A percentile compares a stretch with the other conserved stretches of the same genome.
These are phyloP conservation scores for Fragaria vesca DNA, from an alignment of 306 rosid genomes.

Conservation along the genomic window DNA sequence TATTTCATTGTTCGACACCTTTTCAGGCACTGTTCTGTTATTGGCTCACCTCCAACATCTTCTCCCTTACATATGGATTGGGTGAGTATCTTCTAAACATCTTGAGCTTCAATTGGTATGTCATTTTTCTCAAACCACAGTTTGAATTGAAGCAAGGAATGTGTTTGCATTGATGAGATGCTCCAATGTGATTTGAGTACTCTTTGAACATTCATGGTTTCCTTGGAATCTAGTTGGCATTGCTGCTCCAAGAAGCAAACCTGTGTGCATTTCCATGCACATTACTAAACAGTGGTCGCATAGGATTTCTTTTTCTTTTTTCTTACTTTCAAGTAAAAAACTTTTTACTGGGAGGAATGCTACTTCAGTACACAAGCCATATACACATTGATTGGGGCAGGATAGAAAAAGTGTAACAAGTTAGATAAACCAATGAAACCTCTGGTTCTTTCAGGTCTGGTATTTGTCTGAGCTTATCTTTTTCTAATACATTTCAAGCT, in stretches of 20 bases:
- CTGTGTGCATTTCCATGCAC: not conserved
- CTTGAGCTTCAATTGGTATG: not conserved
- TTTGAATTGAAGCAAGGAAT: not conserved
- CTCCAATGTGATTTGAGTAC: not conserved
- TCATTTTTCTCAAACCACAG: not conserved
- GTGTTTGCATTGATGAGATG: not conserved
- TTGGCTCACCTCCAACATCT: constrained; percentile 84
- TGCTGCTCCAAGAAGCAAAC: not conserved
- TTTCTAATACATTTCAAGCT: constrained; percentile 32
- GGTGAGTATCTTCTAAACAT: constrained; percentile 50
- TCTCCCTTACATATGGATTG: constrained; percentile 66
- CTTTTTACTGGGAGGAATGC: not conserved
- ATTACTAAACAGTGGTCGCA: not conserved
- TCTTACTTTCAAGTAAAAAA: not conserved
- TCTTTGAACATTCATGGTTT: not conserved
- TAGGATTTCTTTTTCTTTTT: not conserved
- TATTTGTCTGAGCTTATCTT: not conserved
- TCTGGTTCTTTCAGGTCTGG: not conserved
- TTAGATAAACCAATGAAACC: not conserved
- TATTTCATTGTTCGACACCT: constrained; percentile 3
- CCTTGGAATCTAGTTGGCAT: not conserved
- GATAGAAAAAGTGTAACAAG: not conserved
- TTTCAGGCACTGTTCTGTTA: constrained; percentile 94
- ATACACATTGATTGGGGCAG: not conserved
- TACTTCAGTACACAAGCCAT: not conserved